Base-by-base conservation (phyloP, 2,329 filamentous ascomycete genomes). In the Alternaria solani region DNA sequence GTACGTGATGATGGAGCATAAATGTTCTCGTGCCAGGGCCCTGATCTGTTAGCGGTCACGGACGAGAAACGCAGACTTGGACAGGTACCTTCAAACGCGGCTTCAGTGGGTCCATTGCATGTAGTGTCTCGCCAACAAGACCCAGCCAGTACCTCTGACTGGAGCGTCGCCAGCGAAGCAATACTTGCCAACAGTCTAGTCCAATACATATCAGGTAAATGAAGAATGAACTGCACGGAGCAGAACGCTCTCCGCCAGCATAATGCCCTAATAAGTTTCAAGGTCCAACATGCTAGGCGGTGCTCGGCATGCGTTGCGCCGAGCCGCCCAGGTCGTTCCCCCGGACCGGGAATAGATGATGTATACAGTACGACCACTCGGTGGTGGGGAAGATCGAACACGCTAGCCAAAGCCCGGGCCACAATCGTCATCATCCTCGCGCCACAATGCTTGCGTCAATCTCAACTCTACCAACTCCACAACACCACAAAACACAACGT, bases 11-110 rank as follows among this genome's bases (percentile, higher is more conserved):
- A 56, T 0, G 87, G 86, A 1, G 87, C 83, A 64, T 83, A 87
- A 49, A 86, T 88, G 65, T 87, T 84, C 1, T 80, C 72, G 32
- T 89, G 83, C 87, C 87, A 89, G 16, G 76, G 74, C 1, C 87
- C 87, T 2, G 5, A 16, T 36, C 14, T 6, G 32, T 36, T 36
- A 36, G 14, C 14, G 9, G 9, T 36, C 6, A 12, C 9, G 32
- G 32, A 36, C 20, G 20, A 16, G 12, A 36, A 36, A 36, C 5
- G 14, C 5, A 16, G 14, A 14, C 14, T 14, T 7, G 12, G 14
- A 36, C 1, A 16, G 14, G 32, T 44, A 63, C 66, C 66, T 52
- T 51, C 79, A 62, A 89, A 89, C 0, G 86, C 81, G 7, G 83
- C 71, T 6, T 81, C 72, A 9, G 71, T 70, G 4, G 85, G 82